phyloP scores from a whole-genome alignment of 805 yeast genomes.

The Pichia manshurica region DNA sequence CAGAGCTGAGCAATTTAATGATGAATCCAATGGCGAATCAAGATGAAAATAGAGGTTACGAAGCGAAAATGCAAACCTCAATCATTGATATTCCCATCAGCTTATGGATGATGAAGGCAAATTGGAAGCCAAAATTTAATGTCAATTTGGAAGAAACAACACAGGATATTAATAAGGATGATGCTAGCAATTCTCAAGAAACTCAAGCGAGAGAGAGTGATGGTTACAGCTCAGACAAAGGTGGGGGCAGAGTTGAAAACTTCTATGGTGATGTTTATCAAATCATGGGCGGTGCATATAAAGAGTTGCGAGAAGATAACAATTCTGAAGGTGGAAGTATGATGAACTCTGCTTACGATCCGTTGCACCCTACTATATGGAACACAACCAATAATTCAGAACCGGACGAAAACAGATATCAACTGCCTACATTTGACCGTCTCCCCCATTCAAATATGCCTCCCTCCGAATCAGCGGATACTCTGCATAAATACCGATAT shows the following conservation, averaged over 20 bases:
- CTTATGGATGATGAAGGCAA: slow-evolving; percentile 14
- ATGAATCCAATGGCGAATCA: background rate
- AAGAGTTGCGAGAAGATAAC: background rate
- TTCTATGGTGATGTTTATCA: slow-evolving; percentile 1
- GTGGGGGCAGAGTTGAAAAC: background rate
- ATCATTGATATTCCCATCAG: slow-evolving; percentile 5
- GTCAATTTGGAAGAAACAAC: background rate
- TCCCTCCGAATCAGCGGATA: background rate
- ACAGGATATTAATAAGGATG: background rate
- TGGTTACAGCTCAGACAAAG: background rate
- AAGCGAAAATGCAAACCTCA: background rate
- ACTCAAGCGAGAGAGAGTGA: background rate
- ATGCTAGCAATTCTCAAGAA: no score
- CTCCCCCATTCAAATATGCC: background rate
- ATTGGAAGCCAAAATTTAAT: slow-evolving; percentile 17
- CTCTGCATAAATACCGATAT: background rate
- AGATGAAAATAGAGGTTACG: background rate
- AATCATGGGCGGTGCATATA: background rate
- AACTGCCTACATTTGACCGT: background rate
- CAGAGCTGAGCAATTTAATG: background rate
- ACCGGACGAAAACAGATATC: background rate
- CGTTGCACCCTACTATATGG: background rate
- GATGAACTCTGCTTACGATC: background rate
- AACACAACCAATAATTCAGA: background rate
- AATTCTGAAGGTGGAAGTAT: background rate